A percentile compares a stretch with the other conserved stretches of the same genome.
Evolutionary conservation across 352 stramenopile species (phyloP).

Genomic region (Pythium scleroteichum): DNA sequence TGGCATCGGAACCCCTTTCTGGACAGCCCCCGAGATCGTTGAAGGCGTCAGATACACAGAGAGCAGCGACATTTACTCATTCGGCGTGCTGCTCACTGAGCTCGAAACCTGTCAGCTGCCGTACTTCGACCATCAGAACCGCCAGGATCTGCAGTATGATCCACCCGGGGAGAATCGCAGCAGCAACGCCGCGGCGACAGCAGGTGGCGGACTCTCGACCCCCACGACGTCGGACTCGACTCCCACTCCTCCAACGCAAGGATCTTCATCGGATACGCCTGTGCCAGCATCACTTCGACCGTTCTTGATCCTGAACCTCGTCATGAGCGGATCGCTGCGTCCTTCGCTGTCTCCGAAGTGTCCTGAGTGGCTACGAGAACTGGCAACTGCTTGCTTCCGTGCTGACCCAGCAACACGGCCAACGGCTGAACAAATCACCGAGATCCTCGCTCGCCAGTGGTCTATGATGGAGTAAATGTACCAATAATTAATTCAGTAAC

Average conservation of each 20-base stretch:
- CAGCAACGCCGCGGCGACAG: not conserved
- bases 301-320: constrained; percentile 23
- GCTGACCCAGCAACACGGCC: not conserved
- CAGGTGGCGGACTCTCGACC: not conserved
- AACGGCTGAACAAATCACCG: not conserved
- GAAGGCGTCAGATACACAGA: constrained; percentile 17
- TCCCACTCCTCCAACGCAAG: not conserved
- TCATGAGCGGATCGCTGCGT: constrained; percentile 19
- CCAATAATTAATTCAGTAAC: not conserved
- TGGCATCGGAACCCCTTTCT: constrained; percentile 23
- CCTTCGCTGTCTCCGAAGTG: constrained; percentile 9
- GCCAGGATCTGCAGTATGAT: constrained; percentile 11
- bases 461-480: constrained; percentile 12
- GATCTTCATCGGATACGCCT: not conserved
- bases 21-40: constrained; percentile 21
- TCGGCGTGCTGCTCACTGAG: constrained; percentile 20
- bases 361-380: constrained; percentile 19
- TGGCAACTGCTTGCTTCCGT: constrained; percentile 4
- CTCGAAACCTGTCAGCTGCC: constrained; percentile 15
- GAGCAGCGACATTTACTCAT: constrained; percentile 24
- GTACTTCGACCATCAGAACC: constrained; percentile 24
- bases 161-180: not conserved
- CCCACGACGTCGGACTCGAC: not conserved
- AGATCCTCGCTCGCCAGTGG: constrained; percentile 9
- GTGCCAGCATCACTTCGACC: constrained; percentile 6